Conservation (phyloP, 169 alveolate species). For the Eimeria zaria region DNA sequence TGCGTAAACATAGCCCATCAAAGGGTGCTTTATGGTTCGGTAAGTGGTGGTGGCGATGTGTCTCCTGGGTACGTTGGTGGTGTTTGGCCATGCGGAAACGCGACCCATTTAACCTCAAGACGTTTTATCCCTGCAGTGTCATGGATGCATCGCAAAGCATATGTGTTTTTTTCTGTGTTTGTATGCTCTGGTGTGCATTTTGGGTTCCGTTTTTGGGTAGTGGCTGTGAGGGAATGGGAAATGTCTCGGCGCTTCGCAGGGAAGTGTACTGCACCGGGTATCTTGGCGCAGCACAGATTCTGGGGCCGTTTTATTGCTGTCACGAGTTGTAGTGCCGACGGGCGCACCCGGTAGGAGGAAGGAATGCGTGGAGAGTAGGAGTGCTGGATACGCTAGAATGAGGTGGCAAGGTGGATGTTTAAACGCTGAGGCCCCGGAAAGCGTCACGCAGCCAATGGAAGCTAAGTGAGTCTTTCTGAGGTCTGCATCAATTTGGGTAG, state of each 20-base stretch:
- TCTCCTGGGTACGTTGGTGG: neutral
- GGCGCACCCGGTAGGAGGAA: too few relatives aligned
- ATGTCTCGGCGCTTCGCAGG: too few relatives aligned
- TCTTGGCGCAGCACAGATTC: too few relatives aligned
- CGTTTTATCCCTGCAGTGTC: neutral
- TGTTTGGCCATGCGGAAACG: neutral
- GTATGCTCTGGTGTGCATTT: neutral
- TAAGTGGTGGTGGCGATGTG: neutral
- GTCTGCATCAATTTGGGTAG: too few relatives aligned
- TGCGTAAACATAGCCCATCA: too few relatives aligned
- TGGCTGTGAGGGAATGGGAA: neutral
- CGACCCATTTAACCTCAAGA: neutral
- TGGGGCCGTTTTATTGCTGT: too few relatives aligned
- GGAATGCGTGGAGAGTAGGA: neutral
- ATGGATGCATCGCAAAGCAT: neutral
- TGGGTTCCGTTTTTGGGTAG: neutral
- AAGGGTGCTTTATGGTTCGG: too few relatives aligned
- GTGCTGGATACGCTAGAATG: neutral
- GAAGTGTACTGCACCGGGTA: too few relatives aligned
- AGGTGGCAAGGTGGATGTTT: neutral
- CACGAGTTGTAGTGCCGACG: too few relatives aligned
- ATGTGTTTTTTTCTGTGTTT: too few relatives aligned
- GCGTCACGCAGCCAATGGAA: too few relatives aligned
- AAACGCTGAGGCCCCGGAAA: neutral
- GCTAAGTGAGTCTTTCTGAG: too few relatives aligned